Evolutionary conservation across 2,329 filamentous ascomycete species (phyloP).

Genomic region (Simplicillium aogashimaense): DNA sequence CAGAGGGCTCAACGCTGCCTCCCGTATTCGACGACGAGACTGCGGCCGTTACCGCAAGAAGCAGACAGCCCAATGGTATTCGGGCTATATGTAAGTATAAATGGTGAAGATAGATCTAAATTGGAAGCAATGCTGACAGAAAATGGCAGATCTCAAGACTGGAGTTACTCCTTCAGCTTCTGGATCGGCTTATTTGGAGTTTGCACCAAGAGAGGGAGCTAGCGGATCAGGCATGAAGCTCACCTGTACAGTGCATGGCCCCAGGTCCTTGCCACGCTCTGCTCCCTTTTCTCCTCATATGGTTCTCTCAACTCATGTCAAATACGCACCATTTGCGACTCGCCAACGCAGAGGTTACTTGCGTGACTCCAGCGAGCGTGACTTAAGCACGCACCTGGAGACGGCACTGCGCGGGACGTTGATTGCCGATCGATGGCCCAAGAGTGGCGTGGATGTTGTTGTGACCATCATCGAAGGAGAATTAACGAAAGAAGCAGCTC

Average conservation of each 20-base stretch:
- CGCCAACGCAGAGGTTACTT: slow-evolving; percentile 75
- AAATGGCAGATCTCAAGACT: slow-evolving; percentile 68
- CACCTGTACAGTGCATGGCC: slow-evolving; percentile 86
- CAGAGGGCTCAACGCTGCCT: slow-evolving; percentile 63
- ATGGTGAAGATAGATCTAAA: too few relatives aligned
- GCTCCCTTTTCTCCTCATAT: slow-evolving; percentile 89
- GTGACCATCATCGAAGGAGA: slow-evolving; percentile 91
- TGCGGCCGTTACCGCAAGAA: slow-evolving; percentile 33
- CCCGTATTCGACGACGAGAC: slow-evolving; percentile 56
- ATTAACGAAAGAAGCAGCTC: slow-evolving; percentile 53
- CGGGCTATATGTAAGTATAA: slow-evolving; percentile 42
- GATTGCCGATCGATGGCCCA: slow-evolving; percentile 94
- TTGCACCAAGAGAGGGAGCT: slow-evolving; percentile 39
- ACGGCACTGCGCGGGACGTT: slow-evolving; percentile 82
- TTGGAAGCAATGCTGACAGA: not conserved
- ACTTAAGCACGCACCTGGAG: slow-evolving; percentile 84
- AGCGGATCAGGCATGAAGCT: slow-evolving; percentile 70
- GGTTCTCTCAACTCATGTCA: slow-evolving; percentile 85
- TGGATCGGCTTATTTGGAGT: slow-evolving; percentile 79
- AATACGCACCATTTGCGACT: slow-evolving; percentile 92
- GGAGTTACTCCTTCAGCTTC: slow-evolving; percentile 88
- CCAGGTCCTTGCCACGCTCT: slow-evolving; percentile 78
- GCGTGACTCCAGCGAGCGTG: slow-evolving; percentile 75
- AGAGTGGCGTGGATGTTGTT: slow-evolving; percentile 91
- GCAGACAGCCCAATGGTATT: slow-evolving; percentile 58